These are phyloP conservation scores for Byssochlamys sp. DNA, from an alignment of 2,329 filamentous ascomycete genomes.

Conservation along the genomic window DNA sequence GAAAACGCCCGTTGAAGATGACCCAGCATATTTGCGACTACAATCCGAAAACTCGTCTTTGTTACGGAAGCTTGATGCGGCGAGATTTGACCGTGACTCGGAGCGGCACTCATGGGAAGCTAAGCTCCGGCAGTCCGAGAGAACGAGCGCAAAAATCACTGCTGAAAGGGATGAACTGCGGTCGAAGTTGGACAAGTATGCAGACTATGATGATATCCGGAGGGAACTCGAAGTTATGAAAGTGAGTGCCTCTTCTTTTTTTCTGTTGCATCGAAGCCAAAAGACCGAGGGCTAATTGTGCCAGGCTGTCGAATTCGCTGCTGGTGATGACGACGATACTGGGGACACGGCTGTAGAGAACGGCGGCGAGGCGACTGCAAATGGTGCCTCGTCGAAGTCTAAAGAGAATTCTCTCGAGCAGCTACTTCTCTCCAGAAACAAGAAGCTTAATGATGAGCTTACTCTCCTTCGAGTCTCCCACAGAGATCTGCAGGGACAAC, in stretches of 20 bases:
- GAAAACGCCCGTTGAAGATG: slow-evolving; percentile 64
- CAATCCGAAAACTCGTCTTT: slow-evolving; percentile 89
- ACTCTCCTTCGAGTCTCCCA: slow-evolving; percentile 88
- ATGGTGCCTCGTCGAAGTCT: slow-evolving; percentile 45
- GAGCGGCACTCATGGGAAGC: slow-evolving; percentile 67
- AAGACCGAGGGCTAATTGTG: slow-evolving; percentile 2
- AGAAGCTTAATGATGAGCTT: slow-evolving; percentile 88
- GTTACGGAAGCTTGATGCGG: slow-evolving; percentile 74
- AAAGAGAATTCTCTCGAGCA: slow-evolving; percentile 81
- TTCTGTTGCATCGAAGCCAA: neutral
- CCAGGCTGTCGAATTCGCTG: slow-evolving; percentile 86
- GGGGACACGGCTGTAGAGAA: slow-evolving; percentile 34
- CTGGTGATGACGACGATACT: slow-evolving; percentile 63
- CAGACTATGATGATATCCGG: slow-evolving; percentile 92
- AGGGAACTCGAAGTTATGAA: slow-evolving; percentile 93
- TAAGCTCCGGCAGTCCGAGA: slow-evolving; percentile 67
- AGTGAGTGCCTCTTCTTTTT: slow-evolving; percentile 24
- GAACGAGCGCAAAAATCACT: slow-evolving; percentile 63
- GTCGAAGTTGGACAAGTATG: slow-evolving; percentile 74
- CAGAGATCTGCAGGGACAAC: slow-evolving; percentile 72
- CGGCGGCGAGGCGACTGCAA: slow-evolving; percentile 20
- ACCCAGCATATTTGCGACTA: slow-evolving; percentile 77
- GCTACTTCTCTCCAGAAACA: slow-evolving; percentile 82
- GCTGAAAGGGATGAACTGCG: slow-evolving; percentile 73
- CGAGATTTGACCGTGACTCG: slow-evolving; percentile 71